Evolutionary conservation across 148 eudicot species (phyloP).

Genomic region (Dianthus caryophyllus): DNA sequence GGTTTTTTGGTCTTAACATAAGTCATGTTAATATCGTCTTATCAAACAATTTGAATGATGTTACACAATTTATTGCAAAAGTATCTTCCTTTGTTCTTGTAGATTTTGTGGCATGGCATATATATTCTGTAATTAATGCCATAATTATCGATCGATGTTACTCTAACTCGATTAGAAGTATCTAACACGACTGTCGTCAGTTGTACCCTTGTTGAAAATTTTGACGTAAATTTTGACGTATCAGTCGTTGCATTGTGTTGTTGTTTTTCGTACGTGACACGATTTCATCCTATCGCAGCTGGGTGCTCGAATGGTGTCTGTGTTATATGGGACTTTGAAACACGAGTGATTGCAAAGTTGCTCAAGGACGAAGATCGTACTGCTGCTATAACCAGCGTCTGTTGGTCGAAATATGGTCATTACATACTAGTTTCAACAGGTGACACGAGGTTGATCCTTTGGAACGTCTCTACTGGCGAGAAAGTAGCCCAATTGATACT

Average conservation of each 20-base stretch:
- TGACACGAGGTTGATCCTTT: slow-evolving; percentile 75
- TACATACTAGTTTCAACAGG: slow-evolving; percentile 75
- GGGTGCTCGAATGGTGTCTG: slow-evolving; percentile 97
- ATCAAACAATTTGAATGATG: no score
- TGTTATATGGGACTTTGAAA: slow-evolving; percentile 88
- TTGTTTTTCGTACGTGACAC: neutral
- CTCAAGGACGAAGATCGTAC: slow-evolving; percentile 61
- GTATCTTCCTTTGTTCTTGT: no score
- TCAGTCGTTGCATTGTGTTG: neutral
- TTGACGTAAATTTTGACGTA: no score
- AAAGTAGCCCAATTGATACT: slow-evolving; percentile 50
- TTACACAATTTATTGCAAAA: no score
- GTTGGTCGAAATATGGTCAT: slow-evolving; percentile 91
- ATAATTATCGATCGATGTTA: no score
- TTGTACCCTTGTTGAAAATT: no score
- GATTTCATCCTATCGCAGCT: slow-evolving; percentile 37
- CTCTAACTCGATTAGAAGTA: no score
- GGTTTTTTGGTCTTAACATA: no score
- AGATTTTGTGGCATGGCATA: no score
- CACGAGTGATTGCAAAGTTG: slow-evolving; percentile 73
- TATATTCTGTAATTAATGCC: no score
- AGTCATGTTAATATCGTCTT: no score
- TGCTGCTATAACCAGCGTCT: slow-evolving; percentile 78
- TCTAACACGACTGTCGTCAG: no score
- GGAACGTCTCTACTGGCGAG: slow-evolving; percentile 86